Base-by-base conservation (phyloP, 176 grass and related monocot species). In the Cenchrus fungigraminus region DNA sequence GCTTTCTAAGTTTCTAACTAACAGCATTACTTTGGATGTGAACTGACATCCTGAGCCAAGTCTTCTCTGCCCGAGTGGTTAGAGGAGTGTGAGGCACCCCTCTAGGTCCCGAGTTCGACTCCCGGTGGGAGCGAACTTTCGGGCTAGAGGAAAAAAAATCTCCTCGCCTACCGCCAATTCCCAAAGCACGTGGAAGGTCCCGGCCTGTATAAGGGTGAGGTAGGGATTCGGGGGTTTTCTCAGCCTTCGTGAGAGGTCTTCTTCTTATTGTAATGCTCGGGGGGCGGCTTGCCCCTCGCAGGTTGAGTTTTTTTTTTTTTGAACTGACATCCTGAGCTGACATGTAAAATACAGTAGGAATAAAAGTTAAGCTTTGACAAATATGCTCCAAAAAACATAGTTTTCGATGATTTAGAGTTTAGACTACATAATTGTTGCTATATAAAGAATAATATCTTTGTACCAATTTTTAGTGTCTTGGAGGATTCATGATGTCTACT, bases 21-120 rank as follows among this genome's bases (percentile, higher is more conserved):
- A 60, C 74, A 61, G 59, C 55, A 61, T 77, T 77, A 43, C 12
- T 77, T 77, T 77, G 34, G 19, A 76, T 3, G 31, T 59, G 16
- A 19, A 61, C 34, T 77, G 5, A 57, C 53, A 76, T 42, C 9
- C 10, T 56, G 17, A 53, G 53, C 17, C 25, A 25, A 25, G 25
- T 25, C 25, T 25, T 25, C 25, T 25, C 25, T 25, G 25, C 25
- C 25, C 25, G 25, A 25, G 25, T 25, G 25, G 25, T 25, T 25
- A 25, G 25, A 25, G 25, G 25, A 25, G 25, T 25, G 25, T 25
- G 25, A 25, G 25, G 25, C 25, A 25, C 25, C 25, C 25, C 25
- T 25, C 25, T 25, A 25, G 25, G 25, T 25, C 25, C 25, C 25
- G 25, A 25, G 25, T 25, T 25, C 25, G 25, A 25, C 25, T 25